phyloP scores from a whole-genome alignment of 1,284 basidiomycete genomes.

The Fomes fomentarius region DNA sequence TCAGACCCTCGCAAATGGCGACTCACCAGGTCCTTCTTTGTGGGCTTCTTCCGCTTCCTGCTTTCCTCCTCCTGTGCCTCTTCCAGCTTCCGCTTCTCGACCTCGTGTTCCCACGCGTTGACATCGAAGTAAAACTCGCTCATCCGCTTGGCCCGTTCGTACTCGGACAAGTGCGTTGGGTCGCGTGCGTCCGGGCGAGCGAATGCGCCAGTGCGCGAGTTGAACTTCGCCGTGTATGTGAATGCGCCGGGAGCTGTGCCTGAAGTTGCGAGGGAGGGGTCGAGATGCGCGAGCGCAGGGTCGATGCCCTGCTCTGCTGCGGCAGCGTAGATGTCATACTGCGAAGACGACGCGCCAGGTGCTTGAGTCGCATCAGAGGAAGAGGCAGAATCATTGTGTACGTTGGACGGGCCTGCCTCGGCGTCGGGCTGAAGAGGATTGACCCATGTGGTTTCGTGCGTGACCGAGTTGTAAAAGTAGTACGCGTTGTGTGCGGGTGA shows the following conservation, averaged over 20 bases:
- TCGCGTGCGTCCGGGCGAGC: slow-evolving; percentile 66
- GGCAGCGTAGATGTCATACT: slow-evolving; percentile 58
- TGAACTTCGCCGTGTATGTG: slow-evolving; percentile 76
- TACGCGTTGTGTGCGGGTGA: slow-evolving; percentile 82
- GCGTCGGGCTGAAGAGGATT: slow-evolving; percentile 67
- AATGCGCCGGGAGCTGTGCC: slow-evolving; percentile 46
- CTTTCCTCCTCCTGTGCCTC: slow-evolving; percentile 58
- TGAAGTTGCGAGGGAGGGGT: slow-evolving; percentile 65
- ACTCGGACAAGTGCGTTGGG: slow-evolving; percentile 81
- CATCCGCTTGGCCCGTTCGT: slow-evolving; percentile 84
- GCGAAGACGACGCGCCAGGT: slow-evolving; percentile 29
- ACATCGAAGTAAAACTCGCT: slow-evolving; percentile 90
- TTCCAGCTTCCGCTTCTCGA: slow-evolving; percentile 58
- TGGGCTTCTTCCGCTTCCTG: slow-evolving; percentile 70
- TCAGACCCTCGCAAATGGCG: neutral
- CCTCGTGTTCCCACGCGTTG: slow-evolving; percentile 77
- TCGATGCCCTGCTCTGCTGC: slow-evolving; percentile 82
- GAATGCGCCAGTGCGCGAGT: slow-evolving; percentile 83
- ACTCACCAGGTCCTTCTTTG: slow-evolving; percentile 87
- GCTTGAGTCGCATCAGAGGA: slow-evolving; percentile 31
- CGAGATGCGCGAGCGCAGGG: slow-evolving; percentile 80
- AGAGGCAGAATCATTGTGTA: slow-evolving; percentile 22
- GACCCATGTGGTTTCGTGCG: slow-evolving; percentile 86
- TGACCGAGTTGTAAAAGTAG: slow-evolving; percentile 85
- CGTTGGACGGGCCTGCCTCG: slow-evolving; percentile 25